phyloP scores from a whole-genome alignment of 2,329 filamentous ascomycete genomes.

The Ceratocystis diversiconidia region DNA sequence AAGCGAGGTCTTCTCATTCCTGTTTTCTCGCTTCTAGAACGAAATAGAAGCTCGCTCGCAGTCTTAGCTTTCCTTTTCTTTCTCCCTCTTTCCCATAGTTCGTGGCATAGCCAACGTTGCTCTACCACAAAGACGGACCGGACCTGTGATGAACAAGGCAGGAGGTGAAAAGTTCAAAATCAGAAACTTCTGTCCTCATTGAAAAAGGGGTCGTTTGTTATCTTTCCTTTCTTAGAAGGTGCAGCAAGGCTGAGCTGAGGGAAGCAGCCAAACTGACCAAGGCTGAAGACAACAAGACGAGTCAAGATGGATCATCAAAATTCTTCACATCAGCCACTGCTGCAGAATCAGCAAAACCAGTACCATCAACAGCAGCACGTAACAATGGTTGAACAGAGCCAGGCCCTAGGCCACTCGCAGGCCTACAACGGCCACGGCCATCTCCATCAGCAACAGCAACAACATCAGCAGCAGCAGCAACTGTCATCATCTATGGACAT shows the following conservation, averaged over 20 bases:
- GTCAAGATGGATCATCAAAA: neutral
- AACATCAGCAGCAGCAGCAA: neutral
- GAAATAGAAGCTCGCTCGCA: neutral
- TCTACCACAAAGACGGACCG: too few species aligned
- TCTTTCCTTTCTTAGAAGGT: neutral
- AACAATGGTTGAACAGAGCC: neutral
- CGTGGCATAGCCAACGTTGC: neutral
- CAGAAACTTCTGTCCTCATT: neutral
- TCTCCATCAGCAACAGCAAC: neutral
- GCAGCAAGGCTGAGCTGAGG: neutral
- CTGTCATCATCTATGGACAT: conserved; percentile 5
- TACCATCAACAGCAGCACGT: conserved; percentile 4
- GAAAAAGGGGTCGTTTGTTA: neutral
- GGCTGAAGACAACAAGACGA: neutral
- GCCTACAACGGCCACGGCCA: neutral
- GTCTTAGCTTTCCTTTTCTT: neutral
- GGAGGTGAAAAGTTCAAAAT: neutral
- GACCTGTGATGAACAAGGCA: neutral
- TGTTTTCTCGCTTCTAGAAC: conserved; percentile 3
- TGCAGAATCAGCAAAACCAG: neutral
- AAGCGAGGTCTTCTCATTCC: neutral
- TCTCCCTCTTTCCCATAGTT: neutral
- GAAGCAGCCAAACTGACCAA: neutral
- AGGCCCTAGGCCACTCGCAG: neutral
- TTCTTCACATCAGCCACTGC: neutral